phyloP scores from a whole-genome alignment of 2,329 filamentous ascomycete genomes.

The Trichothecium sympodiale region DNA sequence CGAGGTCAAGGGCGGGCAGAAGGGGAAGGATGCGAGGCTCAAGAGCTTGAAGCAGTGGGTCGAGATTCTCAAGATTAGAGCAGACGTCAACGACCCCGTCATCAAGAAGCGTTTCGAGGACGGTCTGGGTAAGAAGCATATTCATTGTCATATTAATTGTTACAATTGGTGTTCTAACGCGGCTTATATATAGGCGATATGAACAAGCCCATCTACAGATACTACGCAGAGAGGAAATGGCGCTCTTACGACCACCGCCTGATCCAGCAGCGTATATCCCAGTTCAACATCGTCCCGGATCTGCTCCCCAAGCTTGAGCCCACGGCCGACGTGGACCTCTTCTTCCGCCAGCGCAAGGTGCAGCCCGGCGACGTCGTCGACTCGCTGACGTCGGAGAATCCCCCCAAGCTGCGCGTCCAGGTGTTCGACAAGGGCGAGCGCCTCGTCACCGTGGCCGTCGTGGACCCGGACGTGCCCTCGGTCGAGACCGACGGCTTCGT shows the following conservation, averaged over 20 bases:
- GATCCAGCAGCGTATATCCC: conserved; percentile 72
- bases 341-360: conserved; percentile 61
- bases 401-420: conserved; percentile 72
- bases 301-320: conserved; percentile 72
- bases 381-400: conserved; percentile 59
- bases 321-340: conserved; percentile 67
- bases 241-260: conserved; percentile 68
- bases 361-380: conserved; percentile 70
- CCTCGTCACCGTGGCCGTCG: conserved; percentile 71
- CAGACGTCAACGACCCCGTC: conserved; percentile 88
- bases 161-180: no score
- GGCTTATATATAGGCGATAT: conserved; percentile 89
- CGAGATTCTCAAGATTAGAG: conserved; percentile 73
- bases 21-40: conserved; percentile 55
- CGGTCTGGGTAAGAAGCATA: conserved; percentile 70
- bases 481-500: conserved; percentile 63
- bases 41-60: conserved; percentile 60
- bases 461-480: conserved; percentile 86
- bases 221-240: conserved; percentile 83
- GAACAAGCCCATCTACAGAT: conserved; percentile 91
- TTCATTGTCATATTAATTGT: no score
- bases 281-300: conserved; percentile 83
- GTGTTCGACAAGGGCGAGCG: conserved; percentile 73
- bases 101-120: conserved; percentile 94
- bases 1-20: conserved; percentile 49